A percentile compares a stretch with the other conserved stretches of the same genome.
These are phyloP conservation scores for Tricholoma saponaceum DNA, from an alignment of 768 basidiomycete genomes.

Conservation along the genomic window DNA sequence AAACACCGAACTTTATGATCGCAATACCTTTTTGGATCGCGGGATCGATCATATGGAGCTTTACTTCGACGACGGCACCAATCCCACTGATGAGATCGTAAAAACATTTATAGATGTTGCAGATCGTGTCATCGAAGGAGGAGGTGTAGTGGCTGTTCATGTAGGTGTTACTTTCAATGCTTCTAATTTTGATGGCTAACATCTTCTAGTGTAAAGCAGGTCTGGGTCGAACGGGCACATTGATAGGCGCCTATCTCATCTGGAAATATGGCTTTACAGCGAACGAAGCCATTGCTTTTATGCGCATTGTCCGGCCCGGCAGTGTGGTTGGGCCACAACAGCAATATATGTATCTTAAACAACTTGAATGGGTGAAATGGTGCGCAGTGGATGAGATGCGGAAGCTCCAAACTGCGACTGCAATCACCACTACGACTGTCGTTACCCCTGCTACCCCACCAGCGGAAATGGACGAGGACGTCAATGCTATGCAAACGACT, in stretches of 20 bases:
- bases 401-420: conserved; percentile 39
- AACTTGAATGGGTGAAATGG: conserved; percentile 93
- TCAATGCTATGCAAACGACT: conserved; percentile 41
- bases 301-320: conserved; percentile 96
- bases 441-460: conserved; percentile 79
- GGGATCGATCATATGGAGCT: conserved; percentile 89
- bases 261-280: conserved; percentile 99
- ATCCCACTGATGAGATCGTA: conserved; percentile 94
- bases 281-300: conserved; percentile 93
- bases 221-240: conserved; percentile 90
- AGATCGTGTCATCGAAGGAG: conserved; percentile 70
- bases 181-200: conserved; percentile 16
- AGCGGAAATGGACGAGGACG: conserved; percentile 68
- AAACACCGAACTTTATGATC: conserved; percentile 91
- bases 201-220: conserved; percentile 86
- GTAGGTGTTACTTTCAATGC: conserved; percentile 39
- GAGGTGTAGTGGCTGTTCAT: conserved; percentile 86
- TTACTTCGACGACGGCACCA: conserved; percentile 98
- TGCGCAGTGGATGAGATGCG: conserved; percentile 79
- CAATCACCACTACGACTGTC: conserved; percentile 36
- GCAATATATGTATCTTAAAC: conserved; percentile 94
- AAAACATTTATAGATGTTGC: conserved; percentile 85
- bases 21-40: conserved; percentile 71
- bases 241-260: conserved; percentile 96
- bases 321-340: conserved; percentile 91